phyloP scores from a whole-genome alignment of 805 yeast genomes.

The Ogataea siamensis region DNA sequence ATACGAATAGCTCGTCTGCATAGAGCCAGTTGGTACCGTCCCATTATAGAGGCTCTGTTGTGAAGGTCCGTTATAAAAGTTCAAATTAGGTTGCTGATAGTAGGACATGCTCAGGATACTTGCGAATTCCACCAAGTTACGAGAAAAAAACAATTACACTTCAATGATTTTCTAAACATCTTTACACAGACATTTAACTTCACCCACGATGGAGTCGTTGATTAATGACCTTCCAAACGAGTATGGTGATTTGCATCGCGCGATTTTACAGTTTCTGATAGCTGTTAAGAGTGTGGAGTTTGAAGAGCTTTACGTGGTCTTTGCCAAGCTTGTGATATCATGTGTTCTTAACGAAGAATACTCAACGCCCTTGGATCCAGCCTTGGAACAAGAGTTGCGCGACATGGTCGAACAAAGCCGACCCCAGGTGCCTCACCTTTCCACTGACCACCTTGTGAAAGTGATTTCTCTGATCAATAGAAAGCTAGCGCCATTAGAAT shows the following conservation, averaged over 20 bases:
- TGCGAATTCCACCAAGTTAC: constrained; percentile 1
- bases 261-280: constrained; percentile 19
- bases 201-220: background rate
- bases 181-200: background rate
- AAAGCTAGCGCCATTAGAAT: constrained; percentile 37
- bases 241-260: constrained; percentile 18
- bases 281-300: constrained; percentile 14
- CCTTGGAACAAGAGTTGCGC: constrained; percentile 1
- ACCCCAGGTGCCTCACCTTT: constrained; percentile 6
- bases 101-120: constrained; percentile 32
- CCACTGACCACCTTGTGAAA: constrained; percentile 10
- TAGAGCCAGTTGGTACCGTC: constrained; percentile 29
- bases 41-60: constrained; percentile 17
- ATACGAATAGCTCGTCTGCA: constrained; percentile 26
- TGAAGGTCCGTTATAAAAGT: constrained; percentile 16
- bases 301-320: constrained; percentile 11
- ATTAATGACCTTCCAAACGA: constrained; percentile 1
- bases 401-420: constrained; percentile 3
- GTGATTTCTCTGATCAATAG: constrained; percentile 27
- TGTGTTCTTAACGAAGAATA: constrained; percentile 1
- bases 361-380: background rate
- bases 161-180: constrained; percentile 2
- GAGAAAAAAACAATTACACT: constrained; percentile 5
- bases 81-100: constrained; percentile 31
- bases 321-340: constrained; percentile 9